Evolutionary conservation across 2,329 filamentous ascomycete species (phyloP).

Genomic region (Sclerotinia nivalis): DNA sequence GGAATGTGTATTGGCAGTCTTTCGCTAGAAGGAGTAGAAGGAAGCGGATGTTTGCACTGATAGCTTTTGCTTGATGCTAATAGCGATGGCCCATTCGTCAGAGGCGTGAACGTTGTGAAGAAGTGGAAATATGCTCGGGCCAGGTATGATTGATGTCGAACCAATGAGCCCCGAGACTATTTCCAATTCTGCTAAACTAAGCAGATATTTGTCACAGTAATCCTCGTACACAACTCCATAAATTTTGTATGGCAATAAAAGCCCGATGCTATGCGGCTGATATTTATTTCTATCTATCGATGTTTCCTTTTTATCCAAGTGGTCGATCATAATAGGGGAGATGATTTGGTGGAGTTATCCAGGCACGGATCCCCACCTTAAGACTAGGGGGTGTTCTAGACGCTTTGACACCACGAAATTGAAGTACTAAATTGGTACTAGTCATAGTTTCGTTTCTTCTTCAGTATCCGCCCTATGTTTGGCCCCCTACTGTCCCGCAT

Average conservation of each 20-base stretch:
- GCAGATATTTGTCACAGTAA: background rate
- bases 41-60: slow-evolving; percentile 11
- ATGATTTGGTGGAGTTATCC: background rate
- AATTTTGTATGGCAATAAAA: background rate
- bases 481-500: background rate
- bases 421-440: background rate
- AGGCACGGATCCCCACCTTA: slow-evolving; percentile 1
- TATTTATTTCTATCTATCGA: background rate
- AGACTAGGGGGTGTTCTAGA: background rate
- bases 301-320: background rate
- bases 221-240: background rate
- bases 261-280: slow-evolving; percentile 1
- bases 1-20: background rate
- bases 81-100: background rate
- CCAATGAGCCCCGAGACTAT: background rate
- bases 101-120: background rate
- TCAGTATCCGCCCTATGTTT: background rate
- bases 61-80: background rate
- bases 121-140: background rate
- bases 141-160: background rate
- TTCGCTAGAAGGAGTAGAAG: background rate
- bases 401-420: slow-evolving; percentile 8
- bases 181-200: background rate
- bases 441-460: slow-evolving; percentile 2
- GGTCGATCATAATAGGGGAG: background rate